Evolutionary conservation across 805 yeast species (phyloP).

Genomic region (Nadsonia fulvescens): DNA sequence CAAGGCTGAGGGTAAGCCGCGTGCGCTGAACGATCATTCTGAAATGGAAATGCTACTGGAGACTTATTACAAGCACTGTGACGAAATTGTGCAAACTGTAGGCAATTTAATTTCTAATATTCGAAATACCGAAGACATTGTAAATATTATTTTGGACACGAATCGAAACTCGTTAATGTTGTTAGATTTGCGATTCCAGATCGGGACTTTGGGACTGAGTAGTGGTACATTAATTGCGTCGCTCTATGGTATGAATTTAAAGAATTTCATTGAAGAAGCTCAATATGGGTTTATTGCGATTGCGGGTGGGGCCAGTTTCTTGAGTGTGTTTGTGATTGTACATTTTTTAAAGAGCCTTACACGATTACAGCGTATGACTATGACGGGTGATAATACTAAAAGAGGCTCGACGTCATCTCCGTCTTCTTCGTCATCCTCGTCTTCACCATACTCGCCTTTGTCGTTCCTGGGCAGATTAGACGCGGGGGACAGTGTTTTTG

Average conservation of each 20-base stretch:
- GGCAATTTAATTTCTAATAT: slow-evolving; percentile 71
- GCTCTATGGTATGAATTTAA: slow-evolving; percentile 89
- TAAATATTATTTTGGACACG: slow-evolving; percentile 78
- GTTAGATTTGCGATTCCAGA: slow-evolving; percentile 63
- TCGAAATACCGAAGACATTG: slow-evolving; percentile 82
- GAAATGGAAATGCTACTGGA: slow-evolving; percentile 80
- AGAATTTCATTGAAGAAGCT: slow-evolving; percentile 75
- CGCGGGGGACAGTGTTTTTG: too few species aligned
- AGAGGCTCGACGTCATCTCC: not conserved
- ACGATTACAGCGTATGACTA: slow-evolving; percentile 51
- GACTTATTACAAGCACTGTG: slow-evolving; percentile 79
- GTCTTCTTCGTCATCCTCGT: slow-evolving; percentile 1
- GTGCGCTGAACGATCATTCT: slow-evolving; percentile 25
- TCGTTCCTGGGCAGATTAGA: too few species aligned
- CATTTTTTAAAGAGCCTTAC: slow-evolving; percentile 40
- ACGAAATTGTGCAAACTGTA: slow-evolving; percentile 82
- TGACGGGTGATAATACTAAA: slow-evolving; percentile 24
- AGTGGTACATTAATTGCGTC: slow-evolving; percentile 77
- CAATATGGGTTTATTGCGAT: slow-evolving; percentile 48
- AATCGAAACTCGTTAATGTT: slow-evolving; percentile 82
- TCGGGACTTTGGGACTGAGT: slow-evolving; percentile 70
- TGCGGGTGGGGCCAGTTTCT: slow-evolving; percentile 33
- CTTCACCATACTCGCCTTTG: too few species aligned
- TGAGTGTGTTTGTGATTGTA: slow-evolving; percentile 28
- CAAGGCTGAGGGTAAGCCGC: slow-evolving; percentile 19